Conservation (phyloP, 2,329 filamentous ascomycete species). For the Neofusicoccum cordaticola region DNA sequence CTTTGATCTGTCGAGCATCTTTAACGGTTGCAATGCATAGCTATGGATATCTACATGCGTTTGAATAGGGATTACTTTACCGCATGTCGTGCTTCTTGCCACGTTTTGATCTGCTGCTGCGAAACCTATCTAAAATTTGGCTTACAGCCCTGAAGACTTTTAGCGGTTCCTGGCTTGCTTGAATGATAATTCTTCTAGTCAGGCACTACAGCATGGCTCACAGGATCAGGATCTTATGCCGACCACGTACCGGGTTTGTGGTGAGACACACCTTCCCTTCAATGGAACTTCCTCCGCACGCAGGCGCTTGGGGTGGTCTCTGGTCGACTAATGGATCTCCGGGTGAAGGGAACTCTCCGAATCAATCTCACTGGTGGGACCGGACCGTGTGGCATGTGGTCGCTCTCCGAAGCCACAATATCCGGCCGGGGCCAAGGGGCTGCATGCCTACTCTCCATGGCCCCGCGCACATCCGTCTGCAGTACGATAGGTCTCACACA, state of each 20-base stretch:
- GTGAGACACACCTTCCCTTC: slow-evolving; percentile 10
- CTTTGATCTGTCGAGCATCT: not conserved
- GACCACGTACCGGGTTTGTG: not conserved
- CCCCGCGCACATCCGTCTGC: not conserved
- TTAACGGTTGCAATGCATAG: slow-evolving; percentile 1
- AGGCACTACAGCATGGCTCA: not conserved
- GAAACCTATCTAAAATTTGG: not conserved
- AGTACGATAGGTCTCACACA: not conserved
- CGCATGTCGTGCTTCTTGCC: slow-evolving; percentile 5
- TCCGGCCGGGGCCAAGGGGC: not conserved
- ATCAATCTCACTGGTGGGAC: not conserved
- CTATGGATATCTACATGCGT: slow-evolving; percentile 2
- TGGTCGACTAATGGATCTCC: not conserved
- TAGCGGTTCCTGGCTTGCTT: slow-evolving; percentile 5
- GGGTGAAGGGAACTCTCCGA: slow-evolving; percentile 4
- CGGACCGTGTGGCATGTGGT: not conserved
- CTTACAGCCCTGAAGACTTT: slow-evolving; percentile 2
- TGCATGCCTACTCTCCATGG: not conserved
- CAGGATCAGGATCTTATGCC: slow-evolving; percentile 1
- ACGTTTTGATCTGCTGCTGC: slow-evolving; percentile 15
- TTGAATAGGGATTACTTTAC: not conserved
- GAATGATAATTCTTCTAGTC: slow-evolving; percentile 1
- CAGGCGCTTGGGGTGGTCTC: not conserved
- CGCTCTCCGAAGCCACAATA: not conserved
- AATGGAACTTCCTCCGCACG: slow-evolving; percentile 6